Evolutionary conservation across 2,329 filamentous ascomycete species (phyloP), one percentile per base, ranked within the genome.

Genomic region (Xylaria arbuscula): DNA sequence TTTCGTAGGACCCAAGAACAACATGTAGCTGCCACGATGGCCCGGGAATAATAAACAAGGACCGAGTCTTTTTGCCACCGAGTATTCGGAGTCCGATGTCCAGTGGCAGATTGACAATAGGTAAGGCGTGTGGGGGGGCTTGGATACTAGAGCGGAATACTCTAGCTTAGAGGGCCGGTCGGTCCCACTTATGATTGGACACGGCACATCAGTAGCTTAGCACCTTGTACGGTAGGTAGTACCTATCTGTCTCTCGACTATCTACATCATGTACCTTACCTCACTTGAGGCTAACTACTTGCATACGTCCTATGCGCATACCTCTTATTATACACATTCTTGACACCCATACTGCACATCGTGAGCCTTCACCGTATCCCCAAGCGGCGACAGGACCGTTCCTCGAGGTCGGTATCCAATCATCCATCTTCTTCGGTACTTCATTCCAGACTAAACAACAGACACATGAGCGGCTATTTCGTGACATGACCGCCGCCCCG

Each of bases 291-390:
- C 28, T 28, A 42, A 45, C 40, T 17, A 45, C n/a, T n/a, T n/a
- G n/a, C n/a, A n/a, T n/a, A n/a, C n/a, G n/a, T n/a, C n/a, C n/a
- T n/a, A n/a, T n/a, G n/a, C n/a, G n/a, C n/a, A n/a, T n/a, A n/a
- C n/a, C n/a, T n/a, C n/a, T n/a, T n/a, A n/a, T n/a, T n/a, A n/a
- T n/a, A n/a, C n/a, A n/a, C n/a, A n/a, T n/a, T n/a, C n/a, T n/a
- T n/a, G n/a, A n/a, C n/a, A n/a, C n/a, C n/a, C n/a, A n/a, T n/a
- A n/a, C n/a, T n/a, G n/a, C n/a, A 15, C 62, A 70, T 70, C 66
- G 66, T 60, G 63, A 66, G 56, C 58, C 66, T 62, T 66, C 63
- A 69, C 63, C 66, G 54, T 36, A 55, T 61, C 51, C 59, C 24
- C 13, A 58, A 66, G 58, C 53, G 55, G 51, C 54, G 45, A 62